phyloP scores from a whole-genome alignment of 495 filamentous ascomycete species.

The Trichoderma virens region DNA sequence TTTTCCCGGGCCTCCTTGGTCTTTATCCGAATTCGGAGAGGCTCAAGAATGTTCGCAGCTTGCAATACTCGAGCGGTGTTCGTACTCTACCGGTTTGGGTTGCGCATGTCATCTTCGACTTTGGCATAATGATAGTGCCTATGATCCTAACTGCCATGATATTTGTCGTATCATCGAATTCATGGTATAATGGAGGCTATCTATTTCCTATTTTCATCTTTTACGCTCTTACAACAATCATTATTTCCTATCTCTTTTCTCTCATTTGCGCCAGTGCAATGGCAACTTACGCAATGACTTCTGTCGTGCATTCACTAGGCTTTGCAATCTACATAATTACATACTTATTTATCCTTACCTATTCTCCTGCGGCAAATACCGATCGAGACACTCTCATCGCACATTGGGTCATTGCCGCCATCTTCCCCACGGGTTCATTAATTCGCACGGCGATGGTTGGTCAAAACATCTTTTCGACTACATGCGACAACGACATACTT shows the following conservation, averaged over 20 bases:
- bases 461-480: conserved; percentile 60
- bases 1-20: conserved; percentile 67
- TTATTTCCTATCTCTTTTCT: conserved; percentile 63
- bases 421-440: conserved; percentile 58
- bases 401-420: conserved; percentile 53
- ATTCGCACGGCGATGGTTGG: conserved; percentile 56
- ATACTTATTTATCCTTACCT: conserved; percentile 54
- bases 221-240: conserved; percentile 58
- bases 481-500: conserved; percentile 52
- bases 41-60: conserved; percentile 56
- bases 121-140: conserved; percentile 50
- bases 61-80: conserved; percentile 73
- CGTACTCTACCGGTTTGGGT: conserved; percentile 58
- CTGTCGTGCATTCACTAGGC: conserved; percentile 55
- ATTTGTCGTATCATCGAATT: conserved; percentile 46
- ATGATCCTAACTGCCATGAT: conserved; percentile 52
- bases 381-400: conserved; percentile 46
- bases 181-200: conserved; percentile 61
- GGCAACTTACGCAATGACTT: conserved; percentile 63
- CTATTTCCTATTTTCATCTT: conserved; percentile 64
- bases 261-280: conserved; percentile 61
- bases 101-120: conserved; percentile 66
- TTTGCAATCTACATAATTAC: conserved; percentile 66
- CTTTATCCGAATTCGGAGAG: conserved; percentile 70
- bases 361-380: conserved; percentile 46